Evolutionary conservation across 2,329 filamentous ascomycete species (phyloP), one percentile per base, ranked within the genome.

Genomic region (Hymenoscyphus linearis): DNA sequence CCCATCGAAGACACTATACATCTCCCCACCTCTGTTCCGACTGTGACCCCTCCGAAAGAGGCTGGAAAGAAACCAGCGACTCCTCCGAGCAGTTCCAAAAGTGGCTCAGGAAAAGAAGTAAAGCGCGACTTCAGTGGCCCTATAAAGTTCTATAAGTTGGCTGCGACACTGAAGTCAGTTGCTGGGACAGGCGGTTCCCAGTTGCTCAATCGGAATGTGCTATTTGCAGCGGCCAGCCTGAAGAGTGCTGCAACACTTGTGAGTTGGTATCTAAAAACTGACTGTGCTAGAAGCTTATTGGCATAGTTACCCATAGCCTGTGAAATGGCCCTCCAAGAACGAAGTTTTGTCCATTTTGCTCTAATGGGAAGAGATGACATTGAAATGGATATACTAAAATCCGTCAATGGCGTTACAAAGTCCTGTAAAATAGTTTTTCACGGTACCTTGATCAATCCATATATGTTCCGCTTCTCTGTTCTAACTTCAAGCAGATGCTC

Each of bases 291-390:
- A 31, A 31, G 31, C 31, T 31, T 31, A 31, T 31, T 31, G 10
- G 31, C 31, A 31, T 31, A 31, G 31, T 77, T 96, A 35, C 91
- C 92, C 0, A 79, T 96, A 71, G 91, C 93, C 5, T 98, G 95
- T 74, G 84, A 90, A 68, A 97, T 97, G 93, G 87, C 86, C 6
- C 74, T 74, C 25, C 82, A 86, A 74, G 80, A 83, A 60, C 79
- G 82, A 62, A 96, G 85, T 70, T 82, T 85, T 64, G 91, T 97
- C 9, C 93, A 98, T 73, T 88, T 96, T 71, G 88, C 85, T 0
- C 76, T 98, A 3, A 82, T 96, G 76, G 88, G 92, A 56, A 82
- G 88, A 62, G 88, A 86, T 62, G 82, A 87, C 13, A 82, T 96
- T 57, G 77, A 83, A 0, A 74, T 96, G 57, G 80, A 86, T 14